Evolutionary conservation across 495 filamentous ascomycete genomes (phyloP).

Genomic region (Baudoinia panamericana): DNA sequence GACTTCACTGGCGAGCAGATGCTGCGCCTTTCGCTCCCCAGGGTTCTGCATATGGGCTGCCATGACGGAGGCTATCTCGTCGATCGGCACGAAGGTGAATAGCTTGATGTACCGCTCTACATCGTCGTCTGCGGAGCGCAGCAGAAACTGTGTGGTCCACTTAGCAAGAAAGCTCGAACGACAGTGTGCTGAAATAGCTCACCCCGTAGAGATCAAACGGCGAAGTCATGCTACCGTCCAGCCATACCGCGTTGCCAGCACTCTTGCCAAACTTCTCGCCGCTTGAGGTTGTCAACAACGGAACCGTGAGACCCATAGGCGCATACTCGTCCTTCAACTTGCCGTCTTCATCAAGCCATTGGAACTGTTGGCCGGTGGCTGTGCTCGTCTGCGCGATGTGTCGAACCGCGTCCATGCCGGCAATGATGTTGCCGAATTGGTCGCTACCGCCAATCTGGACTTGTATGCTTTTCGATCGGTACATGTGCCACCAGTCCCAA

Average conservation of each 20-base stretch:
- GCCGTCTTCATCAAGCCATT: conserved; percentile 19
- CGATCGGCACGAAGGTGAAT: conserved; percentile 74
- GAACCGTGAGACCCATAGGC: conserved; percentile 78
- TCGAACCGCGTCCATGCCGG: conserved; percentile 76
- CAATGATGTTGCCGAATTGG: conserved; percentile 91
- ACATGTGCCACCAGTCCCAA: conserved; percentile 94
- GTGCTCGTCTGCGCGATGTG: conserved; percentile 39
- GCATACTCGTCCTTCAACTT: conserved; percentile 19
- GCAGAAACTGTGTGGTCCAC: conserved; percentile 80
- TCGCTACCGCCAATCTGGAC: conserved; percentile 90
- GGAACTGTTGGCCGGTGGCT: conserved; percentile 12
- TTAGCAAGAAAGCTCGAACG: background rate
- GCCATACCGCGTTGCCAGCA: conserved; percentile 87
- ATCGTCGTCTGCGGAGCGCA: conserved; percentile 67
- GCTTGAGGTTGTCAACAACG: conserved; percentile 69
- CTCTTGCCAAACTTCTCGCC: conserved; percentile 94
- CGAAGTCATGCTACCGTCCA: conserved; percentile 66
- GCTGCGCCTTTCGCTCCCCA: conserved; percentile 62
- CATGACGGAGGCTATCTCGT: conserved; percentile 51
- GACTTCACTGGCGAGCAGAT: conserved; percentile 66
- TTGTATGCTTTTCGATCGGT: conserved; percentile 46
- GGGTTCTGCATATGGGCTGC: conserved; percentile 50
- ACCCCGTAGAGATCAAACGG: conserved; percentile 76
- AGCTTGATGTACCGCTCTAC: conserved; percentile 71
- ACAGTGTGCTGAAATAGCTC: too few relatives aligned